These are phyloP conservation scores for Phaffia australis DNA, from an alignment of 768 basidiomycete genomes.

Conservation along the genomic window DNA sequence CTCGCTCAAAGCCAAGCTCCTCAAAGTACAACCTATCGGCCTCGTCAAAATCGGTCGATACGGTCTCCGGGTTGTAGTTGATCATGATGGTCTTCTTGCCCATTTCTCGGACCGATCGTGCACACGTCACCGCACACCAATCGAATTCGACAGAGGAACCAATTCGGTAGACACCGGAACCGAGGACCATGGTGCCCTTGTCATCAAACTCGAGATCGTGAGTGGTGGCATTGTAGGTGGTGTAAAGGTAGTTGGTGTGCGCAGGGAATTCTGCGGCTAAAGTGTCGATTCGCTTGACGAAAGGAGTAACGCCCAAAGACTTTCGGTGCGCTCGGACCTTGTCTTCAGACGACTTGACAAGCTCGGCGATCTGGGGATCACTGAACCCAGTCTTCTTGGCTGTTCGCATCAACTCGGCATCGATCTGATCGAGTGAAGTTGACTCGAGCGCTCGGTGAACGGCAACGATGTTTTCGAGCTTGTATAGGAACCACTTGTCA, in stretches of 20 bases:
- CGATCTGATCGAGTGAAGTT: constrained; percentile 57
- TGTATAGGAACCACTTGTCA: constrained; percentile 99
- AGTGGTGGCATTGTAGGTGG: constrained; percentile 91
- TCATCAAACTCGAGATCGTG: constrained; percentile 95
- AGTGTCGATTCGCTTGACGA: constrained; percentile 98
- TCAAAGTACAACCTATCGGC: constrained; percentile 99
- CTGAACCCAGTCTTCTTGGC: constrained; percentile 95
- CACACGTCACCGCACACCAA: constrained; percentile 99
- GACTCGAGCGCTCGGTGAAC: constrained; percentile 65
- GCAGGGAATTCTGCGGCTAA: constrained; percentile 98
- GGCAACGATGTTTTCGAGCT: constrained; percentile 95
- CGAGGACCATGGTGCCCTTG: constrained; percentile 97
- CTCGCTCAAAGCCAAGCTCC: constrained; percentile 91
- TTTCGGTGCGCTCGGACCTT: constrained; percentile 76
- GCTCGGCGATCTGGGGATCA: constrained; percentile 78
- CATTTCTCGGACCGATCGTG: constrained; percentile 78
- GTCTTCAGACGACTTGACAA: constrained; percentile 62
- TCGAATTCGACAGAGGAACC: constrained; percentile 99
- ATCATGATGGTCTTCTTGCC: constrained; percentile 96
- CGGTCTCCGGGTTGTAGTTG: constrained; percentile 99
- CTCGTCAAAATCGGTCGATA: constrained; percentile 98
- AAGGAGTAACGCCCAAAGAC: constrained; percentile 76
- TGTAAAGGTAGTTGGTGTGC: constrained; percentile 98
- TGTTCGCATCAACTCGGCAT: constrained; percentile 64
- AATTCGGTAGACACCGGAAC: constrained; percentile 95